These are phyloP conservation scores for Fistulinella prunicolor DNA, from an alignment of 768 basidiomycete species.

Conservation along the genomic window DNA sequence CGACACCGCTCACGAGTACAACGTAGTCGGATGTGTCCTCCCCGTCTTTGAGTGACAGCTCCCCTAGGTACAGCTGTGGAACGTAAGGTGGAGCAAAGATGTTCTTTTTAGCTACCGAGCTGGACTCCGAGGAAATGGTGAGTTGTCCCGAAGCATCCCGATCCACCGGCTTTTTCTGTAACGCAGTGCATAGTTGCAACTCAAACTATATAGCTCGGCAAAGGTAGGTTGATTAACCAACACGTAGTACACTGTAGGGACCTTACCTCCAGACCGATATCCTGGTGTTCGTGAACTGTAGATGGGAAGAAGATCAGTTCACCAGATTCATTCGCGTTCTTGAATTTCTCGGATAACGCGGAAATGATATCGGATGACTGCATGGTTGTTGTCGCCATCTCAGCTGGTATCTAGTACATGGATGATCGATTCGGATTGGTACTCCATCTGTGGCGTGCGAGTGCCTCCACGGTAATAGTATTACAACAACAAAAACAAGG, in stretches of 20 bases:
- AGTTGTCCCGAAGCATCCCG: slow-evolving; percentile 42
- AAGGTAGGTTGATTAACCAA: neutral
- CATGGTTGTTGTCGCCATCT: slow-evolving; percentile 8
- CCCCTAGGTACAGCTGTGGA: slow-evolving; percentile 70
- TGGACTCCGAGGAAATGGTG: slow-evolving; percentile 24
- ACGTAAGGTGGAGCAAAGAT: slow-evolving; percentile 90
- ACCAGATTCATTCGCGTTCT: slow-evolving; percentile 56
- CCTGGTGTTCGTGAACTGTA: slow-evolving; percentile 54
- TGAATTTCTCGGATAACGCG: slow-evolving; percentile 51
- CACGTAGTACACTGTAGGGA: too few relatives aligned
- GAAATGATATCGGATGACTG: slow-evolving; percentile 49
- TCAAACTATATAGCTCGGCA: slow-evolving; percentile 67
- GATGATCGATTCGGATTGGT: too few relatives aligned
- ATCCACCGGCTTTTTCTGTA: slow-evolving; percentile 72
- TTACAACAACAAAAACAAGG: too few relatives aligned
- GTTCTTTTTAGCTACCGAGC: slow-evolving; percentile 38
- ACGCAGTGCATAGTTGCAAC: slow-evolving; percentile 79
- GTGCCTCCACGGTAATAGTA: neutral
- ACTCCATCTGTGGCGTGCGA: slow-evolving; percentile 22
- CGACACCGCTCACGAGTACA: slow-evolving; percentile 55
- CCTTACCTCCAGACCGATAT: slow-evolving; percentile 63
- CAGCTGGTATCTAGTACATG: too few relatives aligned
- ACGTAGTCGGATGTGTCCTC: slow-evolving; percentile 57
- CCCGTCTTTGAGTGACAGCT: slow-evolving; percentile 51
- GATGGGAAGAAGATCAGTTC: slow-evolving; percentile 83